A percentile compares a stretch with the other conserved stretches of the same genome.
These are phyloP conservation scores for Sclerotinia minor DNA, from an alignment of 2,329 filamentous ascomycete species.

Conservation along the genomic window DNA sequence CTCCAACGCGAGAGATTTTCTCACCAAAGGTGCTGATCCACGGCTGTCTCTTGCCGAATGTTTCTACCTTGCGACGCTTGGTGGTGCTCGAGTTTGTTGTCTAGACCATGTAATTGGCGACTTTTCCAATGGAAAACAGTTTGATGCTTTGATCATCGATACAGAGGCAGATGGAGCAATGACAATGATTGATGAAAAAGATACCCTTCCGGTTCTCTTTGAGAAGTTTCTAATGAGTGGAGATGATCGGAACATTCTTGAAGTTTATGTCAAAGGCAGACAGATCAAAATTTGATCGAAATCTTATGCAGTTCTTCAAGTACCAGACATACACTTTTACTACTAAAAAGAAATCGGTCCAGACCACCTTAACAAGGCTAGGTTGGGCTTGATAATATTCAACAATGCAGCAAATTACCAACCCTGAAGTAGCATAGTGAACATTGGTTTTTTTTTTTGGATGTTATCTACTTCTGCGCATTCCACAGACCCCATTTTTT, in stretches of 20 bases:
- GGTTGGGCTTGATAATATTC: neutral
- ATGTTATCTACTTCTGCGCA: neutral
- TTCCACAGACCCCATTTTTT: neutral
- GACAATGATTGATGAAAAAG: constrained; percentile 26
- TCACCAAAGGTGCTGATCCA: constrained; percentile 43
- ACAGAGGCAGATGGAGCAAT: constrained; percentile 59
- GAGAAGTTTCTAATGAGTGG: constrained; percentile 93
- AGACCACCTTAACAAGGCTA: neutral
- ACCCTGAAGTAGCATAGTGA: neutral
- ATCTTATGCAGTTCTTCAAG: neutral
- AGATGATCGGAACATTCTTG: constrained; percentile 82
- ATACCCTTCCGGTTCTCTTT: constrained; percentile 44
- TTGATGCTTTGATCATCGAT: constrained; percentile 83
- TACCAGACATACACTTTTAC: neutral
- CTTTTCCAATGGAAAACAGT: constrained; percentile 82
- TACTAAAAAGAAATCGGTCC: neutral
- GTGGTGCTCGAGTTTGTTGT: constrained; percentile 51
- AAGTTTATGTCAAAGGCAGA: constrained; percentile 80
- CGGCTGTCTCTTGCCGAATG: constrained; percentile 37
- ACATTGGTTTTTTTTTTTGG: neutral
- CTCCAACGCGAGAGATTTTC: constrained; percentile 50
- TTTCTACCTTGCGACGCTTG: constrained; percentile 53
- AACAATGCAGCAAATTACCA: neutral
- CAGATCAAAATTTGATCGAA: constrained; percentile 24
- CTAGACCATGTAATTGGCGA: constrained; percentile 69